Conservation (phyloP, 2,329 filamentous ascomycete species). For the Septoria petroselini region DNA sequence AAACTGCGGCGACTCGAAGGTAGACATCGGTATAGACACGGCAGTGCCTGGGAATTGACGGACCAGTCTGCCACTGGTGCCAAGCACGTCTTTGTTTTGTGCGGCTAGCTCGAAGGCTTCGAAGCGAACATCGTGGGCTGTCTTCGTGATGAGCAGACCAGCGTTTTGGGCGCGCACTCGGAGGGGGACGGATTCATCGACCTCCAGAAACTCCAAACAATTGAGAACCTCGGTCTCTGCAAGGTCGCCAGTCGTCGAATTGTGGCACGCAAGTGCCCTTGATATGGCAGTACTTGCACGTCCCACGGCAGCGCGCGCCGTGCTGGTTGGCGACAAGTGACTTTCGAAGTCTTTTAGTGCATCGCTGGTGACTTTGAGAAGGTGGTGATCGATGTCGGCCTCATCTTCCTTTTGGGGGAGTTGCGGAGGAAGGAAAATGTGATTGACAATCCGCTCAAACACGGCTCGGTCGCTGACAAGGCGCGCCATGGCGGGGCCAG, state of each 20-base stretch:
- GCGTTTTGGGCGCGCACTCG: slow-evolving; percentile 28
- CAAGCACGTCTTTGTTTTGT: slow-evolving; percentile 52
- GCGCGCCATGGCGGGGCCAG: slow-evolving; percentile 3
- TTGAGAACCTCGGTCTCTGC: slow-evolving; percentile 3
- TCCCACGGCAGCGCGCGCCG: not conserved
- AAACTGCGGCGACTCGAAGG: slow-evolving; percentile 34
- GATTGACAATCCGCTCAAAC: slow-evolving; percentile 36
- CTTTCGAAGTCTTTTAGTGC: slow-evolving; percentile 1
- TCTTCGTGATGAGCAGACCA: slow-evolving; percentile 26
- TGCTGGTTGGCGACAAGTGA: not conserved
- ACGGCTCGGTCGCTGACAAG: slow-evolving; percentile 8
- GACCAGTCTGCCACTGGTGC: slow-evolving; percentile 50
- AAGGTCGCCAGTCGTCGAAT: not conserved
- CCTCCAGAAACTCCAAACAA: slow-evolving; percentile 1
- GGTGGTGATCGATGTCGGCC: slow-evolving; percentile 5
- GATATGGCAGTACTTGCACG: not conserved
- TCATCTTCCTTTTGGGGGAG: slow-evolving; percentile 15
- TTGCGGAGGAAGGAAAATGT: slow-evolving; percentile 45
- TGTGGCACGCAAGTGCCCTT: slow-evolving; percentile 4
- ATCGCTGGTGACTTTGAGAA: slow-evolving; percentile 1
- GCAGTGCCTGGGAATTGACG: slow-evolving; percentile 62
- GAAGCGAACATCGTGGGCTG: slow-evolving; percentile 43
- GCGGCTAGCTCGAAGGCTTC: slow-evolving; percentile 62
- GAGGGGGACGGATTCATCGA: slow-evolving; percentile 7
- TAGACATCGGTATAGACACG: slow-evolving; percentile 36